Conservation (phyloP, 768 basidiomycete genomes). For the Boletus insuetus region DNA sequence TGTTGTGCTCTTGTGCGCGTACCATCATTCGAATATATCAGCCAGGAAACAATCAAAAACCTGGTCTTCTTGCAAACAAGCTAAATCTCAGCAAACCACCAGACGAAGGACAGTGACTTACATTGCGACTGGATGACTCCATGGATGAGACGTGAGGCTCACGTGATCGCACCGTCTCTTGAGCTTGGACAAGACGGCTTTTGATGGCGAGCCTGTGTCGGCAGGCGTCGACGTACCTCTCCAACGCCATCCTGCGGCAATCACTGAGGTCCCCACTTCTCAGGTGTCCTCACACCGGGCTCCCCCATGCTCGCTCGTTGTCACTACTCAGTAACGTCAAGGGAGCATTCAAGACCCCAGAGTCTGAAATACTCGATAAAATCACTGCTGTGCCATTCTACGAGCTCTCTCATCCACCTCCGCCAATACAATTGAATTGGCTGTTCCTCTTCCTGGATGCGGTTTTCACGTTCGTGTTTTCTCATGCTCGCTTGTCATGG, state of each 20-base stretch:
- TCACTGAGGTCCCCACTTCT: neutral
- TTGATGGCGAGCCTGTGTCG: slow-evolving; percentile 12
- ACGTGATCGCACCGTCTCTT: neutral
- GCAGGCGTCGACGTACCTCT: slow-evolving; percentile 11
- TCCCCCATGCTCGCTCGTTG: slow-evolving; percentile 7
- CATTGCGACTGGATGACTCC: no score
- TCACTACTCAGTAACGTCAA: slow-evolving; percentile 8
- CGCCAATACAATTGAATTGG: slow-evolving; percentile 26
- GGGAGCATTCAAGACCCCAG: slow-evolving; percentile 10
- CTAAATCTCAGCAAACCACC: no score
- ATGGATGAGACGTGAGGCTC: neutral
- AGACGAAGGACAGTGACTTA: no score
- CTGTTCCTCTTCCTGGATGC: slow-evolving; percentile 28
- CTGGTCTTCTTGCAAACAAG: no score
- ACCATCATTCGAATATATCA: no score
- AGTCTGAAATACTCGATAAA: slow-evolving; percentile 16
- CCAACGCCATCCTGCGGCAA: neutral
- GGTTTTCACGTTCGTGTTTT: slow-evolving; percentile 28
- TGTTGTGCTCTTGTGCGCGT: no score
- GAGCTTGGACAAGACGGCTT: neutral
- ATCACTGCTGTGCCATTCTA: slow-evolving; percentile 26
- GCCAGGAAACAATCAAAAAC: no score
- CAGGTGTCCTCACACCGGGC: neutral
- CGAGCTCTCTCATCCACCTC: slow-evolving; percentile 17
- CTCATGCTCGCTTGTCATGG: neutral